Evolutionary conservation across 208 protist genomes (phyloP).

Genomic region (Trypanosoma scelopori): DNA sequence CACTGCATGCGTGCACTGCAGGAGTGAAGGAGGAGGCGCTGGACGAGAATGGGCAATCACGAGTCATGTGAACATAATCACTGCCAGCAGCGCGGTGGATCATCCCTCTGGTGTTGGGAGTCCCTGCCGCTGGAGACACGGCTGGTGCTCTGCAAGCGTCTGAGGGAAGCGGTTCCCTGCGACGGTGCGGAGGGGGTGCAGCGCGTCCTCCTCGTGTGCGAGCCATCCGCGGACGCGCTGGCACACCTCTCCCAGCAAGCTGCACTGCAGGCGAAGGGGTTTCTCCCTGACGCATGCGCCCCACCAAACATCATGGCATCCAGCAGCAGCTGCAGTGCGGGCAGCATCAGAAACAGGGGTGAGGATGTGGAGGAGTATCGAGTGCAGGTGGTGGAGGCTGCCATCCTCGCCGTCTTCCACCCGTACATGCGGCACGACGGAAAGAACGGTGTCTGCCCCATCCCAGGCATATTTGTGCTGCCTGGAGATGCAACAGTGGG

Average conservation of each 20-base stretch:
- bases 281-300: background rate
- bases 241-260: background rate
- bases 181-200: background rate
- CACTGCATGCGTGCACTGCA: background rate
- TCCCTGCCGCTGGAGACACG: too few species aligned
- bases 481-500: background rate
- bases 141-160: too few species aligned
- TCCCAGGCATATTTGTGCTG: constrained; percentile 5
- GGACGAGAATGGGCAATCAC: background rate
- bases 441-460: background rate
- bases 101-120: too few species aligned
- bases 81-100: too few species aligned
- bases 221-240: background rate
- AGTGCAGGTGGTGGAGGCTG: background rate
- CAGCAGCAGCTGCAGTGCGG: background rate
- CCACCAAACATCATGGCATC: background rate
- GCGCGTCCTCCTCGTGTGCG: background rate
- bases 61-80: background rate
- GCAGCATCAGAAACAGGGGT: too few species aligned
- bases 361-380: background rate
- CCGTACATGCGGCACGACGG: background rate
- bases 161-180: too few species aligned
- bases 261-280: background rate
- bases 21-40: background rate
- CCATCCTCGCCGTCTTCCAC: background rate